Conservation (phyloP, 148 eudicot species). For the Rhododendron vialii region DNA sequence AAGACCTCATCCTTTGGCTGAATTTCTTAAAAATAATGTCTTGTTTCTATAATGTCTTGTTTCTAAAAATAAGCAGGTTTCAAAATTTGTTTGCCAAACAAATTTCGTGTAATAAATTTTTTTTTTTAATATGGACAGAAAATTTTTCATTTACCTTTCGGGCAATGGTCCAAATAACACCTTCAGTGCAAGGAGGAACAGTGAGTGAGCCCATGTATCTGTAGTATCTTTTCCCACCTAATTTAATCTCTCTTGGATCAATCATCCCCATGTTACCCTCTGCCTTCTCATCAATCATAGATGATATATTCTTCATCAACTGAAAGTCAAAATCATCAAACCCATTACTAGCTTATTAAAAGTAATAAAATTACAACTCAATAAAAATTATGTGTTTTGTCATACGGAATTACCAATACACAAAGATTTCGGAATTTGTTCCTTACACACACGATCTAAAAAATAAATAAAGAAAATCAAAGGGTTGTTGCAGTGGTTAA, state of each 20-base stretch:
- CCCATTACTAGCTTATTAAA: not conserved
- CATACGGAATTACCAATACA: too few relatives aligned
- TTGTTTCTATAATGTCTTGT: not conserved
- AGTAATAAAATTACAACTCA: too few relatives aligned
- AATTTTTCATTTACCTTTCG: constrained; percentile 22
- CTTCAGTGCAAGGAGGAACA: constrained; percentile 79
- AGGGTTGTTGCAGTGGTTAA: not conserved
- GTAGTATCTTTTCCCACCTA: constrained; percentile 29
- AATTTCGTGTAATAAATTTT: not conserved
- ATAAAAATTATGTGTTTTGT: too few relatives aligned
- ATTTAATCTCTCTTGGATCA: constrained; percentile 39
- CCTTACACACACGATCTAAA: not conserved
- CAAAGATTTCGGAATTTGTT: too few relatives aligned
- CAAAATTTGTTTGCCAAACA: not conserved
- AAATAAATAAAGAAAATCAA: not conserved
- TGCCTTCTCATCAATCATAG: constrained; percentile 21
- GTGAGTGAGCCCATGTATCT: constrained; percentile 76
- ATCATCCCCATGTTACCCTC: constrained; percentile 30
- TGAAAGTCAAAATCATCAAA: constrained; percentile 18
- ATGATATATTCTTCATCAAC: constrained; percentile 38
- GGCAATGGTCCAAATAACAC: constrained; percentile 61
- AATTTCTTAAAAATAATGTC: too few relatives aligned
- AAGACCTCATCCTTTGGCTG: not conserved
- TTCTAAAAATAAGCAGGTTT: not conserved
- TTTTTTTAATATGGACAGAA: not conserved